Conservation (phyloP, 108 stramenopile species). For the Conticribra guillardii region DNA sequence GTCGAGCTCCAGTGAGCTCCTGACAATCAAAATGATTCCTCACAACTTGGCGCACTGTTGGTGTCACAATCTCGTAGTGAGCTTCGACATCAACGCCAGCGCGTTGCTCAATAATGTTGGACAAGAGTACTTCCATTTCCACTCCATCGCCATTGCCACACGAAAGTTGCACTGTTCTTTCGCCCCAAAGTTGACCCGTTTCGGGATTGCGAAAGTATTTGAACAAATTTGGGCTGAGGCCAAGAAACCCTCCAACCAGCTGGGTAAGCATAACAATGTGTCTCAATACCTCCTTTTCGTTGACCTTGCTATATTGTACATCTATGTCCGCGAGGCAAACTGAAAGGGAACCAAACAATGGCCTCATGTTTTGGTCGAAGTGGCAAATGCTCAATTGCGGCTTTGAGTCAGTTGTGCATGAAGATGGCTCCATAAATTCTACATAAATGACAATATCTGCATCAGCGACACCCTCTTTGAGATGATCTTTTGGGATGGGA, state of each 20-base stretch:
- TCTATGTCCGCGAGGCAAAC: conserved; percentile 36
- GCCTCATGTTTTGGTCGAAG: conserved; percentile 48
- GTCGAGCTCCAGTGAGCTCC: conserved; percentile 66
- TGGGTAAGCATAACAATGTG: conserved; percentile 24
- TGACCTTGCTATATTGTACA: conserved; percentile 8
- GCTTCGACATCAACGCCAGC: conserved; percentile 9
- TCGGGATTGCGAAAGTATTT: conserved; percentile 41
- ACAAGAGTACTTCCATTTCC: conserved; percentile 10
- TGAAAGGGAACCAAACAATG: conserved; percentile 35
- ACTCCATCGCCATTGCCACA: conserved; percentile 17
- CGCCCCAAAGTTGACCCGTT: conserved; percentile 38
- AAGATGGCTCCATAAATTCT: conserved; percentile 17
- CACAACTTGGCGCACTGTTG: conserved; percentile 70
- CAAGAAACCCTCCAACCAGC: conserved; percentile 40
- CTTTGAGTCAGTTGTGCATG: conserved; percentile 19
- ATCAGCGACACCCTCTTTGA: conserved; percentile 28
- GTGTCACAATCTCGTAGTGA: conserved; percentile 67
- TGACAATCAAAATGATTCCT: conserved; percentile 86
- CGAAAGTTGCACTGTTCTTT: conserved; percentile 22
- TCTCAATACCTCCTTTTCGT: conserved; percentile 29
- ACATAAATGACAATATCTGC: conserved; percentile 46
- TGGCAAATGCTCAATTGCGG: conserved; percentile 34
- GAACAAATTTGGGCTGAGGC: conserved; percentile 40
- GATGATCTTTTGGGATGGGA: conserved; percentile 25
- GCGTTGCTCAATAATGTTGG: conserved; percentile 35